A percentile compares a stretch with the other conserved stretches of the same genome.
phyloP scores from a whole-genome alignment of 2,329 filamentous ascomycete genomes.

The Xylaria sp. region DNA sequence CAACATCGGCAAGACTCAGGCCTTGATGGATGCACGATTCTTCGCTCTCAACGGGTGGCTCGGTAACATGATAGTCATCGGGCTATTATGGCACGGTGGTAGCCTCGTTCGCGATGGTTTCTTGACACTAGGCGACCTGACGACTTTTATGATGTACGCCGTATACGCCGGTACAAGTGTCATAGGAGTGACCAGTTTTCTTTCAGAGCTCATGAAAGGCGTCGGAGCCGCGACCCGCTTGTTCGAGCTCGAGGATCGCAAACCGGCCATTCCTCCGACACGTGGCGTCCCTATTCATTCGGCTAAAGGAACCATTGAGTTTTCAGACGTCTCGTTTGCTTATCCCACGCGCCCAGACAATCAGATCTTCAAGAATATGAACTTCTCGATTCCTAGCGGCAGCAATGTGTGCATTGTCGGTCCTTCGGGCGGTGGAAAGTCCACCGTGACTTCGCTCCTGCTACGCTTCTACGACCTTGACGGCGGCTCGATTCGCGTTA shows the following conservation, averaged over 20 bases:
- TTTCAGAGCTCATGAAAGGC: constrained; percentile 98
- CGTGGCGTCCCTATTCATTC: constrained; percentile 81
- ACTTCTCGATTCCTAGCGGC: constrained; percentile 91
- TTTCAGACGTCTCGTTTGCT: constrained; percentile 85
- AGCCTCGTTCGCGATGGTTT: constrained; percentile 86
- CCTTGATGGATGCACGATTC: constrained; percentile 88
- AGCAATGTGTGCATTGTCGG: constrained; percentile 97
- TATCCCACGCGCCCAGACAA: constrained; percentile 96
- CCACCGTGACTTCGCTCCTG: constrained; percentile 90
- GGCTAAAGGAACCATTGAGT: constrained; percentile 88
- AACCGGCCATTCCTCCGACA: constrained; percentile 87
- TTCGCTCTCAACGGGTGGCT: constrained; percentile 88
- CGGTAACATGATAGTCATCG: constrained; percentile 95
- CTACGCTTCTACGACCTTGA: constrained; percentile 91
- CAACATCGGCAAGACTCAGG: constrained; percentile 84
- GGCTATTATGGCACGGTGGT: constrained; percentile 88
- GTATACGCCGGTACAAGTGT: constrained; percentile 86
- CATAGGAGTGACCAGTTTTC: constrained; percentile 94
- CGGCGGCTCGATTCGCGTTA: constrained; percentile 80
- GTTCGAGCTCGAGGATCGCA: constrained; percentile 93
- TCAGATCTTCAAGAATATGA: constrained; percentile 86
- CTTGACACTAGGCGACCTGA: constrained; percentile 91
- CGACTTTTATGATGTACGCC: constrained; percentile 98
- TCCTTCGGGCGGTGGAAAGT: constrained; percentile 95
- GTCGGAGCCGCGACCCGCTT: constrained; percentile 95